Evolutionary conservation across 176 grass and related monocot genomes (phyloP), one percentile per base, ranked within the genome.

Genomic region (Thinopyrum elongatum): DNA sequence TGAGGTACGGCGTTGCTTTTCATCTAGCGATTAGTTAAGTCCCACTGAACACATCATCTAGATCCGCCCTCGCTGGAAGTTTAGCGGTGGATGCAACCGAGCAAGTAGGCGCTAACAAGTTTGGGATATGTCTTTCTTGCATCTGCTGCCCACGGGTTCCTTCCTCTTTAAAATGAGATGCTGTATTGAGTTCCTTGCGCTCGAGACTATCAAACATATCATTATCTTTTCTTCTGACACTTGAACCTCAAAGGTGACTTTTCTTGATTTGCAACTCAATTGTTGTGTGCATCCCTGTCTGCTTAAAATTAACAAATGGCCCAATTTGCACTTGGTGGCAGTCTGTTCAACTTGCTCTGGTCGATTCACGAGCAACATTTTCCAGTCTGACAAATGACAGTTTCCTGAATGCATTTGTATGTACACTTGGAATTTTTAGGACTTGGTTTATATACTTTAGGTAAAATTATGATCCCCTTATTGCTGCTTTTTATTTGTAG

Each of bases 81-180:
- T 75, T 5, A 49, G 7, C 42, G 29, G 41, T 29, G 25, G 49
- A 53, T 27, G 46, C 0, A 53, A 19, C 49, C 49, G 49, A 53
- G 42, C 42, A 59, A 79, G 41, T 78, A 19, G 36, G 42, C 58
- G 22, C 7, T 46, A 28, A 53, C 65, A 87, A 90, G 74, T 83
- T 87, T 90, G 80, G 84, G 31, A 90, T 83, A 90, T 90, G 53
- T 46, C 84, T 87, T 87, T 53, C 89, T 86, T 90, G 65, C 75
- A 79, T 31, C 26, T 60, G 55, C 26, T 59, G 33, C 17, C 46
- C 49, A 22, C n/a, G 16, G 74, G 29, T 86, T 73, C 74, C 26
- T 79, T 82, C 30, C 73, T 74, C 82, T 59, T 10, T 70, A 68
- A 67, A 68, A 34, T 83, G 33, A 21, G 64, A 53, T 28, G 33